These are phyloP conservation scores for Gastrolobium bilobum DNA, from an alignment of 306 rosid species.

Conservation along the genomic window DNA sequence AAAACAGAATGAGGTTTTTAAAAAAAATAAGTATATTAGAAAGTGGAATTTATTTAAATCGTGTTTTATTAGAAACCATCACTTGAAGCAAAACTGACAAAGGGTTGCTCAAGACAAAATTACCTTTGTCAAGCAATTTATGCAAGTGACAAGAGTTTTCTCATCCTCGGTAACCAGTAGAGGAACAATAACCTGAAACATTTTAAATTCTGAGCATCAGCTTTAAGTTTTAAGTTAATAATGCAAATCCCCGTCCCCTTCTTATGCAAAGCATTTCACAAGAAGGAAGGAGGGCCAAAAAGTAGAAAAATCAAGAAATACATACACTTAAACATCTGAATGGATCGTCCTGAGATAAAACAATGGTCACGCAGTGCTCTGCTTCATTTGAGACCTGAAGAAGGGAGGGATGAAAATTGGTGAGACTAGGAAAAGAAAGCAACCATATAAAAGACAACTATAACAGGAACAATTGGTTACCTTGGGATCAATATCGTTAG, in stretches of 20 bases:
- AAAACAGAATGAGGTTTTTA: not conserved
- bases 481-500: constrained; percentile 80
- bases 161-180: constrained; percentile 92
- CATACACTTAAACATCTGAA: constrained; percentile 97
- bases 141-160: constrained; percentile 91
- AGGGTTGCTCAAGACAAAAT: constrained; percentile 18
- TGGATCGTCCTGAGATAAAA: constrained; percentile 86
- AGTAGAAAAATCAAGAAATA: constrained; percentile 33
- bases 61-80: constrained; percentile 8
- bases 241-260: not conserved
- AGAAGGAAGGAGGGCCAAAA: constrained; percentile 24
- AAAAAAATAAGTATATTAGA: not conserved
- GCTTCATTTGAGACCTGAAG: constrained; percentile 92
- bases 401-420: constrained; percentile 42
- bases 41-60: not conserved
- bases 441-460: constrained; percentile 25
- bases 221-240: constrained; percentile 22
- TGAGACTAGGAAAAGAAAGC: constrained; percentile 32
- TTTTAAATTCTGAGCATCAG: constrained; percentile 39
- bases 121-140: constrained; percentile 97
- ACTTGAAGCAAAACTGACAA: constrained; percentile 30
- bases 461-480: constrained; percentile 54
- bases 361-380: constrained; percentile 87
- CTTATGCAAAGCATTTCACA: constrained; percentile 19
- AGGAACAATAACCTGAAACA: constrained; percentile 90